Base-by-base conservation (phyloP, 768 basidiomycete species). In the Russula sp. region DNA sequence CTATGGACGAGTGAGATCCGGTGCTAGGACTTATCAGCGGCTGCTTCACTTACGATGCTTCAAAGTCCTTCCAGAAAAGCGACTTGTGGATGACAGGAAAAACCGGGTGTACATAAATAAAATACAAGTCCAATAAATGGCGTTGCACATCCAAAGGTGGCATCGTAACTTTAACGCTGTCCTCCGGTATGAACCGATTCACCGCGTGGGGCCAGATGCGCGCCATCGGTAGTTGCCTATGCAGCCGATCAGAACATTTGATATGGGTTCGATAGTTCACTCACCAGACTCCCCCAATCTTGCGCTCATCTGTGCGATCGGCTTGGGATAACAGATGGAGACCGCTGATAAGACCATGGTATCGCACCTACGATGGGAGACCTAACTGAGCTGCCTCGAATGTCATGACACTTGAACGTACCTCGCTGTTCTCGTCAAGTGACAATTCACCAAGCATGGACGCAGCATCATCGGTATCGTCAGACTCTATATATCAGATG, bases 51-150 rank as follows among this genome's bases (percentile, higher is more conserved):
- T 48, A 69, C 68, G 53, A 34, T 31, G 48, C 51, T 59, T 68
- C 75, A 70, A 83, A 93, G 65, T 88, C 85, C 18, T 80, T 73
- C 67, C 89, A 71, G 72, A 94, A 92, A 22, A 82, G 80, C 13
- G 73, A 75, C 73, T 86, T 89, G 73, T 90, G 84, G n/a, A 94
- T 74, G 51, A 94, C 79, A 7, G 93, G 94, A 68, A 90, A 89
- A 57, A 85, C 79, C 6, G 93, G 91, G 68, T 95, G 92, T 35
- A 89, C 85, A 69, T 91, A 88, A 11, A 82, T 83, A 74, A 94
- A 94, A 73, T 91, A 95, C 8, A 92, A 75, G 37, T 83, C 80
- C 55, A 94, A 72, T 4, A 94, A 78, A 44, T 79, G 81, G 61
- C 88, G 83, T 72, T 91, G 91, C 39, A 83, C 75, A 18, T 80